phyloP scores from a whole-genome alignment of 305 asterid species.

The Solanum aculeatissimum region DNA sequence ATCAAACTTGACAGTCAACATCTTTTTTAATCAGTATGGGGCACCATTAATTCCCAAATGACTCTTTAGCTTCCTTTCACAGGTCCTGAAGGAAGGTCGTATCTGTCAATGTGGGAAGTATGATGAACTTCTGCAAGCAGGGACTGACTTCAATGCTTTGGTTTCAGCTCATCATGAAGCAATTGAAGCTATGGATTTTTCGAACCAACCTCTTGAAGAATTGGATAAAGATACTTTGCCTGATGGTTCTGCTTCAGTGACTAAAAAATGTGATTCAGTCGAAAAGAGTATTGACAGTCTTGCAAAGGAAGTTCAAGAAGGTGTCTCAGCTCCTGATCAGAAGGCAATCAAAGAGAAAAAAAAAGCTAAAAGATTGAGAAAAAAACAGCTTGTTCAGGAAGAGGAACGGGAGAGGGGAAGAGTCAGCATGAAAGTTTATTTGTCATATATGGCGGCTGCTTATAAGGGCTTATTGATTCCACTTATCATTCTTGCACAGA shows the following conservation, averaged over 20 bases:
- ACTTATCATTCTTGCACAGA: conserved; percentile 77
- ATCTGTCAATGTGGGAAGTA: conserved; percentile 93
- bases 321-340: conserved; percentile 48
- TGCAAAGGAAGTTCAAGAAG: conserved; percentile 53
- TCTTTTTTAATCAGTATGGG: neutral
- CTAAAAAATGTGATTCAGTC: conserved; percentile 44
- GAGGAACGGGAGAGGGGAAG: conserved; percentile 96
- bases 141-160: conserved; percentile 82
- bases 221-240: conserved; percentile 40
- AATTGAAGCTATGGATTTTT: conserved; percentile 88
- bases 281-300: conserved; percentile 38
- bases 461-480: conserved; percentile 89
- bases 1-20: neutral
- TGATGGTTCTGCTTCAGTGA: conserved; percentile 38
- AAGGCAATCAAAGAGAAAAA: conserved; percentile 87
- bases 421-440: conserved; percentile 95
- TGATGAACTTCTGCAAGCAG: conserved; percentile 89
- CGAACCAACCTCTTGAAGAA: conserved; percentile 51
- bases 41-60: neutral
- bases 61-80: conserved; percentile 2
- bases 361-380: conserved; percentile 75
- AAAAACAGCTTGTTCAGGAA: conserved; percentile 95
- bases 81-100: conserved; percentile 90
- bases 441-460: conserved; percentile 93
- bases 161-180: conserved; percentile 98